phyloP scores from a whole-genome alignment of 202 grass and related monocot genomes.

The Digitaria exilis region DNA sequence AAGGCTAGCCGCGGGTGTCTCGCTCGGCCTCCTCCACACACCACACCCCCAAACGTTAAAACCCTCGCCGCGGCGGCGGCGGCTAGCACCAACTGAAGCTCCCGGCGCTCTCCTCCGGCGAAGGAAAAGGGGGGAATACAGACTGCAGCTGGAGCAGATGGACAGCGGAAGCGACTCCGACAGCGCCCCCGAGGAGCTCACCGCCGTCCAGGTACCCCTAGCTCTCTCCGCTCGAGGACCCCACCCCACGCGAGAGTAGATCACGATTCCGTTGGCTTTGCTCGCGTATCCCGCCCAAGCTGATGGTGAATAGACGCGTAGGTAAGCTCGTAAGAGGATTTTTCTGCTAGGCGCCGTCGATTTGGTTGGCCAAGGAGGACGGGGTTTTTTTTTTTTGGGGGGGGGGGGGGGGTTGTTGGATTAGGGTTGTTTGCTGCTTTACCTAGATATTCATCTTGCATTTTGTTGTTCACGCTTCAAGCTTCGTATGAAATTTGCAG shows the following conservation, averaged over 20 bases:
- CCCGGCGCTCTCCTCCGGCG: neutral
- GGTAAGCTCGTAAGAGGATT: neutral
- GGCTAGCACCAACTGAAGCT: neutral
- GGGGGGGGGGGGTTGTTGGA: too few species aligned
- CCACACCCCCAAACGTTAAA: neutral
- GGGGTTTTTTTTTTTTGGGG: too few species aligned
- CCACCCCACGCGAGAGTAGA: neutral
- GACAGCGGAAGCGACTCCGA: slow-evolving; percentile 74
- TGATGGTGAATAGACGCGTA: neutral
- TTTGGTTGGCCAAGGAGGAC: neutral
- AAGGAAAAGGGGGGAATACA: neutral
- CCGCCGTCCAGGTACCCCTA: slow-evolving; percentile 55
- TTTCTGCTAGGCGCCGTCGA: neutral
- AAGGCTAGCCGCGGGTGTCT: neutral
- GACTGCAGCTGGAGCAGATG: slow-evolving; percentile 12
- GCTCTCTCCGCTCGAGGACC: neutral
- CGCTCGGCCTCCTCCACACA: neutral
- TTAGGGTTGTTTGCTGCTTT: neutral
- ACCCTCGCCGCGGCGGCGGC: slow-evolving; percentile 31
- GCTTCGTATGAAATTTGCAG: neutral
- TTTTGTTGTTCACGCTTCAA: neutral
- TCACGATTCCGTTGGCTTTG: neutral
- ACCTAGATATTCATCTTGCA: neutral
- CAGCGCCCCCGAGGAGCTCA: slow-evolving; percentile 71
- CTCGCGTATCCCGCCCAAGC: neutral